Evolutionary conservation across 805 yeast species (phyloP).

Genomic region (Yamadazyma insecticola): DNA sequence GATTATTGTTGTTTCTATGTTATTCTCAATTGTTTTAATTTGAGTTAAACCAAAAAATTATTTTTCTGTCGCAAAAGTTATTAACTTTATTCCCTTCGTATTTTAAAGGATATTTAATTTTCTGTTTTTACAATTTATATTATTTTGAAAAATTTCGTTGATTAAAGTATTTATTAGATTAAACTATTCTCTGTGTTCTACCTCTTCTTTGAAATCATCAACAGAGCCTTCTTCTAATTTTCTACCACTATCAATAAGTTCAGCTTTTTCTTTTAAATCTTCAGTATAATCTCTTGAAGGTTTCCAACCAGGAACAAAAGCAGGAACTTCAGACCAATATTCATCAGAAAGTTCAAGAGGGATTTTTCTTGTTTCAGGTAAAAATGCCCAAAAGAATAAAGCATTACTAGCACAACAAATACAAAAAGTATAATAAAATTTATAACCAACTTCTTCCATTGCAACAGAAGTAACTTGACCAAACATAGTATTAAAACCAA

Average conservation of each 20-base stretch:
- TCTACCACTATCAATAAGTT: constrained; percentile 9
- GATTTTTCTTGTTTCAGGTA: constrained; percentile 25
- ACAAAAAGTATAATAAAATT: constrained; percentile 17
- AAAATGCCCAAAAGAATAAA: constrained; percentile 24
- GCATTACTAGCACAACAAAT: constrained; percentile 20
- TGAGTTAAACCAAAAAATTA: too few relatives aligned
- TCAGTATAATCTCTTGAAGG: constrained; percentile 9
- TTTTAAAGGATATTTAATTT: too few relatives aligned
- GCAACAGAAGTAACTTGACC: constrained; percentile 27
- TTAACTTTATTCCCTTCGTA: too few relatives aligned
- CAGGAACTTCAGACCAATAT: constrained; percentile 11
- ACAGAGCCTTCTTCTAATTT: constrained; percentile 29
- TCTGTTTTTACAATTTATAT: too few relatives aligned
- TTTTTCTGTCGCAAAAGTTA: too few relatives aligned
- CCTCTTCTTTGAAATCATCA: constrained; percentile 21
- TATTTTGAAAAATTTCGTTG: too few relatives aligned
- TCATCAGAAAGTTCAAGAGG: constrained; percentile 14
- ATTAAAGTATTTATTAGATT: too few relatives aligned
- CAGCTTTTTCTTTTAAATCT: constrained; percentile 11
- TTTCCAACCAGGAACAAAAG: constrained; percentile 13
- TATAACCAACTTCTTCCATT: constrained; percentile 18
- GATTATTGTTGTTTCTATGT: too few relatives aligned
- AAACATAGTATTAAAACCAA: constrained; percentile 29
- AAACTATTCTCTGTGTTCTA: constrained; percentile 10
- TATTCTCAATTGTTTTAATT: too few relatives aligned